Evolutionary conservation across 805 yeast genomes (phyloP).

Genomic region (Lipomyces sp.): DNA sequence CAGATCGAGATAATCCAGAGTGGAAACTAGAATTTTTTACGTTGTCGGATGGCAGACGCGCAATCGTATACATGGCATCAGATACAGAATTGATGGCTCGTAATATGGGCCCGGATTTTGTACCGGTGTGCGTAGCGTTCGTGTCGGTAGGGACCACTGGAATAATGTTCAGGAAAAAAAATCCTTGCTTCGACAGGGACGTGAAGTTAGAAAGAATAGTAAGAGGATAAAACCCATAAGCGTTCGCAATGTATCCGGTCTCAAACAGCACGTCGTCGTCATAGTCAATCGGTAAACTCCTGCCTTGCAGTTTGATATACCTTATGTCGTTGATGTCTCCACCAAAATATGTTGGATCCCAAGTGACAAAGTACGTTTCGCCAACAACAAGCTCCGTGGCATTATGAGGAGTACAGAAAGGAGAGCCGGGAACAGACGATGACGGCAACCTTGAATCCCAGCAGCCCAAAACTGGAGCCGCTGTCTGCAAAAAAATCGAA

Average conservation of each 20-base stretch:
- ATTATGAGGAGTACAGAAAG: constrained; percentile 44
- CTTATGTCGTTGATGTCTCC: constrained; percentile 37
- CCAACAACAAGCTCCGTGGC: constrained; percentile 48
- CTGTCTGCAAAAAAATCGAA: constrained; percentile 8
- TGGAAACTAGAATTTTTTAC: constrained; percentile 1
- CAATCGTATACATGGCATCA: constrained; percentile 38
- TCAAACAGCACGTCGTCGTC: constrained; percentile 38
- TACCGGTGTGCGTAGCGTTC: constrained; percentile 41
- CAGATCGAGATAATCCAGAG: constrained; percentile 12
- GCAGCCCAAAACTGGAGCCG: constrained; percentile 22
- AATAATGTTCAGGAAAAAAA: constrained; percentile 42
- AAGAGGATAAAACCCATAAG: constrained; percentile 44
- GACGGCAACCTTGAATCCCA: constrained; percentile 9
- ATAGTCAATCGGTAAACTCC: constrained; percentile 40
- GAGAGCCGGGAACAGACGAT: constrained; percentile 36
- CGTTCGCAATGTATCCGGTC: constrained; percentile 39
- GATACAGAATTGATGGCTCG: constrained; percentile 38
- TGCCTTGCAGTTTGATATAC: constrained; percentile 38
- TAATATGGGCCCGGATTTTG: constrained; percentile 43
- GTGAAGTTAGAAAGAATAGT: constrained; percentile 31
- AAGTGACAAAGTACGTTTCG: constrained; percentile 49
- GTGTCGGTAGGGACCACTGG: constrained; percentile 41
- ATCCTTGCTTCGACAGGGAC: constrained; percentile 32
- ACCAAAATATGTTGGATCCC: constrained; percentile 48
- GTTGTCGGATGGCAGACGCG: constrained; percentile 46